Evolutionary conservation across 352 stramenopile species (phyloP).

Genomic region (Thalassiosira allenii): DNA sequence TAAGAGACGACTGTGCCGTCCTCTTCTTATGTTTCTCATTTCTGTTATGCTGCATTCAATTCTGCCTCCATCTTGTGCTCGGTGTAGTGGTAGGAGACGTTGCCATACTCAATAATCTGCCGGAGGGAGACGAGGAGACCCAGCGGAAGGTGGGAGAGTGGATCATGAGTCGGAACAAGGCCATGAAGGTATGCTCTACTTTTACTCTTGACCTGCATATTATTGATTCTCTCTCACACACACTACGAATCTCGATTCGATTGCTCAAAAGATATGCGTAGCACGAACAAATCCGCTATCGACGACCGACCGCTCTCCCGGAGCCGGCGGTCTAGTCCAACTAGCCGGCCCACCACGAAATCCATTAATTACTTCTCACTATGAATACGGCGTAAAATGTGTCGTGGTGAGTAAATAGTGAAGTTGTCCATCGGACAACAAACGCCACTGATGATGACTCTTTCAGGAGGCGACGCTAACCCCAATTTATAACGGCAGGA

Average conservation of each 20-base stretch:
- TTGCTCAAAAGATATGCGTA: conserved; percentile 56
- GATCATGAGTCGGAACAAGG: conserved; percentile 83
- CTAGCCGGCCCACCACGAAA: conserved; percentile 69
- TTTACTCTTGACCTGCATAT: too few relatives aligned
- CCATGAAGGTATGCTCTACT: conserved; percentile 75
- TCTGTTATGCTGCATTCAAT: too few relatives aligned
- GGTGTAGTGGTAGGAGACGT: conserved; percentile 80
- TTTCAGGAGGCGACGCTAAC: too few relatives aligned
- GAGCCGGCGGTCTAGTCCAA: conserved; percentile 60
- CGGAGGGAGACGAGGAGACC: conserved; percentile 43
- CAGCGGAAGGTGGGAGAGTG: conserved; percentile 62
- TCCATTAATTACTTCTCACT: conserved; percentile 81
- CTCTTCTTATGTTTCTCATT: too few relatives aligned
- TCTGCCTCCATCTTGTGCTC: too few relatives aligned
- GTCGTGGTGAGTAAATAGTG: conserved; percentile 57
- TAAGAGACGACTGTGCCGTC: too few relatives aligned
- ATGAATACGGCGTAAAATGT: conserved; percentile 84
- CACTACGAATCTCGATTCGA: too few relatives aligned
- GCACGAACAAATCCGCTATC: conserved; percentile 64
- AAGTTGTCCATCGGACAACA: too few relatives aligned
- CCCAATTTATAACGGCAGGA: conserved; percentile 36
- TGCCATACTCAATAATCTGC: conserved; percentile 76
- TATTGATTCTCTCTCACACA: too few relatives aligned
- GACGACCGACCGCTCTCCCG: conserved; percentile 69
- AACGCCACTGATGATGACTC: too few relatives aligned